A percentile compares a stretch with the other conserved stretches of the same genome.
These are phyloP conservation scores for Encephalitozoon romaleae DNA, from an alignment of 371 early-diverging fungal species.

Conservation along the genomic window DNA sequence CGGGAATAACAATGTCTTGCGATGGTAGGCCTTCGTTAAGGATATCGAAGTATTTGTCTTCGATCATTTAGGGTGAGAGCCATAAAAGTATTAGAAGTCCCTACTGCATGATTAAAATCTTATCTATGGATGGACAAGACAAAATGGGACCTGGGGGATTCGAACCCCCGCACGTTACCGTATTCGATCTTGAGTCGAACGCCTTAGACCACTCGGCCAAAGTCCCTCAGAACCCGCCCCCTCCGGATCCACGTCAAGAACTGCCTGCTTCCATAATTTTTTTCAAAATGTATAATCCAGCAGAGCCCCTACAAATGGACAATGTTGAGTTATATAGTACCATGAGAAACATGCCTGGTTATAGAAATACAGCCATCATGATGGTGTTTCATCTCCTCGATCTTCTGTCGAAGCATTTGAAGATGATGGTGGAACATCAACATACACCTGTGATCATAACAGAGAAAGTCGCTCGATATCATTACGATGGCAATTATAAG, in stretches of 20 bases:
- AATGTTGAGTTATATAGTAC: background rate
- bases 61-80: conserved; percentile 18
- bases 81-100: background rate
- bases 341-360: background rate
- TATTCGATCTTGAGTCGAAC: conserved; percentile 61
- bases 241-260: no score
- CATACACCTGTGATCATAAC: background rate
- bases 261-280: no score
- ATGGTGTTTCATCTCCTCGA: background rate
- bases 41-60: conserved; percentile 20
- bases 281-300: background rate
- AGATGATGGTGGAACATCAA: background rate
- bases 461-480: background rate
- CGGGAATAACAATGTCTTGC: background rate
- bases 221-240: background rate
- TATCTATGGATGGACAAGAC: no score
- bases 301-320: background rate
- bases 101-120: background rate
- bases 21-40: conserved; percentile 24
- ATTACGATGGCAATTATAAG: background rate
- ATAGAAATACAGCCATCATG: background rate
- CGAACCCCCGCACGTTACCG: conserved; percentile 60
- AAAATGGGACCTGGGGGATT: conserved; percentile 62
- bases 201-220: conserved; percentile 63
- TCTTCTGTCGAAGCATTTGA: background rate